These are phyloP conservation scores for Ascochyta rabiei DNA, from an alignment of 2,329 filamentous ascomycete genomes.

Conservation along the genomic window DNA sequence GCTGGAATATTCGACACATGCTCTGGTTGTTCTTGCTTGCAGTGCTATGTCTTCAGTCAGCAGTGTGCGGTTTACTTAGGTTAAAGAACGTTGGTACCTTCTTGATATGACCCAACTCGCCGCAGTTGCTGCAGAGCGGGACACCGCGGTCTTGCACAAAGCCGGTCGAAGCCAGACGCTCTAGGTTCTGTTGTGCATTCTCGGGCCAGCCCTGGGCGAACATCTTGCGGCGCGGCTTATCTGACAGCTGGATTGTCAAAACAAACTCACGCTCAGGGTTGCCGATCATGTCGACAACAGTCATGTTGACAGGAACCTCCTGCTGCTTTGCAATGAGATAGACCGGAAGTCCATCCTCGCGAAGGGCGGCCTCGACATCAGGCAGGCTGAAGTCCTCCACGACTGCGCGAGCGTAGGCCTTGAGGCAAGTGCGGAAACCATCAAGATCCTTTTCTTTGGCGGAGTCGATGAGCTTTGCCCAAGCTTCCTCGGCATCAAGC, in stretches of 20 bases:
- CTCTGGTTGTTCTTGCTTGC: constrained; percentile 64
- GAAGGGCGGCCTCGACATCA: constrained; percentile 59
- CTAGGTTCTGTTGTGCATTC: constrained; percentile 63
- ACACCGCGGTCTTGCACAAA: constrained; percentile 65
- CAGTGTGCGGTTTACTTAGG: background rate
- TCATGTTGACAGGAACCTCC: constrained; percentile 53
- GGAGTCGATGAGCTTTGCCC: constrained; percentile 56
- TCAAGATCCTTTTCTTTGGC: constrained; percentile 57
- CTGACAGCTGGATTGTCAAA: constrained; percentile 66
- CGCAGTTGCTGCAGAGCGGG: constrained; percentile 68
- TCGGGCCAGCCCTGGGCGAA: constrained; percentile 67
- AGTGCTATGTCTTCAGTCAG: constrained; percentile 51
- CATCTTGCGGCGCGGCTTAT: constrained; percentile 58
- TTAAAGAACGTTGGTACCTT: constrained; percentile 38
- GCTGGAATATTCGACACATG: constrained; percentile 48
- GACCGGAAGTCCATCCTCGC: constrained; percentile 54
- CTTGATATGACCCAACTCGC: constrained; percentile 66
- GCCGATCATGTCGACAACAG: constrained; percentile 60
- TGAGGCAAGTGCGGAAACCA: constrained; percentile 55
- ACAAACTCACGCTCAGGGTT: constrained; percentile 67
- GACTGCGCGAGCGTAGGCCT: constrained; percentile 56
- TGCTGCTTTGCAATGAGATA: constrained; percentile 60
- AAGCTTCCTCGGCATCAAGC: constrained; percentile 56
- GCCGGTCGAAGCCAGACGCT: constrained; percentile 70
- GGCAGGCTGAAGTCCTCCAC: constrained; percentile 49